Conservation (phyloP, 2,329 filamentous ascomycete genomes). For the Byssochlamys sp. region DNA sequence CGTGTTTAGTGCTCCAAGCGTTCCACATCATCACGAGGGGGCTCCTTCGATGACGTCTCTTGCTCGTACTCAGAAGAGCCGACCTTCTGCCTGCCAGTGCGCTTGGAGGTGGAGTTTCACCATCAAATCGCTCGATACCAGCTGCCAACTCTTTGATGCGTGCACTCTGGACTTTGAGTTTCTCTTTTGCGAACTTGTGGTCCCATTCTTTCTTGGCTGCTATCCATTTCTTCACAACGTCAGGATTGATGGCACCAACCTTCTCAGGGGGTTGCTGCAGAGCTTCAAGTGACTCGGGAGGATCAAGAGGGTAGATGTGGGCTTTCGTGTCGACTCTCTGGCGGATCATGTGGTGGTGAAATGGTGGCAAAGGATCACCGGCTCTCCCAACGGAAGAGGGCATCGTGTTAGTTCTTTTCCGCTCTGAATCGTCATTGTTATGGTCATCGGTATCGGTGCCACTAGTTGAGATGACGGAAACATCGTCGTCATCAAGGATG, state of each 20-base stretch:
- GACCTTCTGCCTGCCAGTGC: conserved; percentile 63
- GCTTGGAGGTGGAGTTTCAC: conserved; percentile 71
- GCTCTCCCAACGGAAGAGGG: conserved; percentile 62
- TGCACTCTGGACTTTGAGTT: conserved; percentile 62
- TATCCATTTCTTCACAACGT: conserved; percentile 75
- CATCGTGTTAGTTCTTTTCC: conserved; percentile 9
- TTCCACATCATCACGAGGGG: conserved; percentile 76
- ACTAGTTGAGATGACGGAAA: conserved; percentile 63
- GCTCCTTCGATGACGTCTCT: conserved; percentile 44
- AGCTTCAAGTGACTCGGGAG: conserved; percentile 55
- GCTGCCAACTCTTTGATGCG: conserved; percentile 62
- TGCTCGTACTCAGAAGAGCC: conserved; percentile 21
- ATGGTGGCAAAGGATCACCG: conserved; percentile 70
- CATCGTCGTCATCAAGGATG: conserved; percentile 66
- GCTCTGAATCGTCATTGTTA: conserved; percentile 7
- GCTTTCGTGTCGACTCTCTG: conserved; percentile 76
- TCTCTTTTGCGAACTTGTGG: conserved; percentile 57
- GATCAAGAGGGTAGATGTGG: conserved; percentile 57
- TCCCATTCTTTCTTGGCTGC: conserved; percentile 65
- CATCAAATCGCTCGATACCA: conserved; percentile 63
- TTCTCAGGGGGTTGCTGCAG: conserved; percentile 54
- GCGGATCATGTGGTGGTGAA: conserved; percentile 81
- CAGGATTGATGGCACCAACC: conserved; percentile 70
- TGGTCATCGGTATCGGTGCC: conserved; percentile 12
- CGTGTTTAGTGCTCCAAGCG: conserved; percentile 79